These are phyloP conservation scores for Xylaria sp. DNA, from an alignment of 2,329 filamentous ascomycete species.

Conservation along the genomic window DNA sequence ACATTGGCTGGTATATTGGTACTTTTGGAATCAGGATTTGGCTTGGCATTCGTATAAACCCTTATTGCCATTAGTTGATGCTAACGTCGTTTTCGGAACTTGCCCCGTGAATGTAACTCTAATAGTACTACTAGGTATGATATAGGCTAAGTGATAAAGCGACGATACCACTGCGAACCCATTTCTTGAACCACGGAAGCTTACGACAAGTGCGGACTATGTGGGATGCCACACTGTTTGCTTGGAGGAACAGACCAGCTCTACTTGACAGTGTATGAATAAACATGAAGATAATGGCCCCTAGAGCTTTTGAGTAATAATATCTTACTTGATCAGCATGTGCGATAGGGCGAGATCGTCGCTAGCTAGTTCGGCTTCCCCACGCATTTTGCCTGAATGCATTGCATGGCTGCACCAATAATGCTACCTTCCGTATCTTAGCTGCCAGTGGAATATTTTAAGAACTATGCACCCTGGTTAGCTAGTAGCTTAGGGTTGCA, in stretches of 20 bases:
- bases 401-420: conserved; percentile 8
- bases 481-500: not conserved
- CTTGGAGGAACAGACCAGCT: not conserved
- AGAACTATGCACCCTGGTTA: not conserved
- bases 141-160: conserved; percentile 19
- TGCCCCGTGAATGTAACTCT: conserved; percentile 9
- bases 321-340: conserved; percentile 14
- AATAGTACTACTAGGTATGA: not conserved
- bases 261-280: not conserved
- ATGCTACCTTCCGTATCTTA: conserved; percentile 1
- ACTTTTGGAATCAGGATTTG: too few relatives aligned
- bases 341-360: conserved; percentile 15
- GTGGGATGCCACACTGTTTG: not conserved
- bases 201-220: not conserved
- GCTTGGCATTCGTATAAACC: too few relatives aligned
- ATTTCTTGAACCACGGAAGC: not conserved
- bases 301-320: not conserved
- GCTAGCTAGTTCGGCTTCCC: conserved; percentile 3
- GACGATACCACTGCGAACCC: not conserved
- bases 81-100: conserved; percentile 10
- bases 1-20: not conserved
- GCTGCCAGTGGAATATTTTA: not conserved
- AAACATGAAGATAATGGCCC: not conserved
- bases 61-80: conserved; percentile 5
- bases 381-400: conserved; percentile 26